phyloP scores from a whole-genome alignment of 2,329 filamentous ascomycete genomes.

The Aspergillus tanneri region DNA sequence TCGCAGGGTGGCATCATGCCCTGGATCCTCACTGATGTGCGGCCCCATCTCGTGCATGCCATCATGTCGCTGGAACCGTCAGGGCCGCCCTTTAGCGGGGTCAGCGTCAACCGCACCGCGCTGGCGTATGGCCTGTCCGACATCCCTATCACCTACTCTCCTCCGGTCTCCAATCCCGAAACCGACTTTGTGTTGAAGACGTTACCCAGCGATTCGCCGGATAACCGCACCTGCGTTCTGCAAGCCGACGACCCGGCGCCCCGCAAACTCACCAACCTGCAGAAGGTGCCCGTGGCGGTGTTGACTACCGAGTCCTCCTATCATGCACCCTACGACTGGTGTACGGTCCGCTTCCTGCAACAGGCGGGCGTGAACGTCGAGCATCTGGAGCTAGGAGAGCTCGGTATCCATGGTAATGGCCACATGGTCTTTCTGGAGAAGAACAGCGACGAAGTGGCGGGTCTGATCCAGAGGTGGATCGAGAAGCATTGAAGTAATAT shows the following conservation, averaged over 20 bases:
- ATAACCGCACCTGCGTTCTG: constrained; percentile 33
- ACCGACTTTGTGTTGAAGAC: constrained; percentile 15
- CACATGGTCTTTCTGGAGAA: constrained; percentile 46
- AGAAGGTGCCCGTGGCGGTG: constrained; percentile 51
- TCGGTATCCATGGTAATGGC: constrained; percentile 54
- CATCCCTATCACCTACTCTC: constrained; percentile 19
- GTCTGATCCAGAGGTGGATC: constrained; percentile 14
- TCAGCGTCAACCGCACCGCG: constrained; percentile 14
- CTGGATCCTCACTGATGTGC: constrained; percentile 49
- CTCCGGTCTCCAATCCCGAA: constrained; percentile 10
- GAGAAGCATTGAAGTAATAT: too few species aligned
- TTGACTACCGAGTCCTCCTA: constrained; percentile 55
- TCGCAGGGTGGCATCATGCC: constrained; percentile 50
- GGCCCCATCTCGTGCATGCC: constrained; percentile 49
- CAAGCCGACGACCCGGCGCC: constrained; percentile 36
- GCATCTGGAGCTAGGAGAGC: constrained; percentile 47
- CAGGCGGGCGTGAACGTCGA: constrained; percentile 53
- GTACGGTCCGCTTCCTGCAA: constrained; percentile 52
- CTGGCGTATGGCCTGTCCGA: constrained; percentile 23
- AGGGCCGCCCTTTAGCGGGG: constrained; percentile 44
- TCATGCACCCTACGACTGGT: constrained; percentile 58
- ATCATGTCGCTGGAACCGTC: constrained; percentile 55
- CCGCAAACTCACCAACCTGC: constrained; percentile 51
- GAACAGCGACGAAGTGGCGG: constrained; percentile 25
- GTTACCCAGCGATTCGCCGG: constrained; percentile 13